Evolutionary conservation across 768 basidiomycete genomes (phyloP).

Genomic region (Termitomyces heimii): DNA sequence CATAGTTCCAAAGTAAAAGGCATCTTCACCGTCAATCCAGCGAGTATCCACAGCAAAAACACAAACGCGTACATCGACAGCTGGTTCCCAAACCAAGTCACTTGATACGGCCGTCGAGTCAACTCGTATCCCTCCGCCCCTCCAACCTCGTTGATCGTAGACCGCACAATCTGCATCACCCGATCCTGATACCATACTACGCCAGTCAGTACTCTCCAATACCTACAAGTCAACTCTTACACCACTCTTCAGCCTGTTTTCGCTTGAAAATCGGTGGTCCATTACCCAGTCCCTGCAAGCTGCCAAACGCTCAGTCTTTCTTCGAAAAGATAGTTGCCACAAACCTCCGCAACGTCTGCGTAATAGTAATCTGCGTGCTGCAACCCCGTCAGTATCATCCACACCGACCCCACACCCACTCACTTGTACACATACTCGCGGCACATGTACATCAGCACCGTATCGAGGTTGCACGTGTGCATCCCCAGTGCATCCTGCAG

Average conservation of each 20-base stretch:
- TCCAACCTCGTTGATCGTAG: slow-evolving; percentile 46
- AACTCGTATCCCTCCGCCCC: slow-evolving; percentile 48
- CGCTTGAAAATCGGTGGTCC: slow-evolving; percentile 56
- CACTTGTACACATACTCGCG: slow-evolving; percentile 75
- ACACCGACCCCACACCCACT: slow-evolving; percentile 17
- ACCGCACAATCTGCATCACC: slow-evolving; percentile 55
- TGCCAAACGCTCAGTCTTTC: slow-evolving; percentile 1
- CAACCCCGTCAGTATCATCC: slow-evolving; percentile 4
- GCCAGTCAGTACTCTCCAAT: background rate
- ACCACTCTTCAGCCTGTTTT: slow-evolving; percentile 73
- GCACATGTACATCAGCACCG: slow-evolving; percentile 56
- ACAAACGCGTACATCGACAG: slow-evolving; percentile 45
- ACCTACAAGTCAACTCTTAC: slow-evolving; percentile 41
- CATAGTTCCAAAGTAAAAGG: slow-evolving; percentile 59
- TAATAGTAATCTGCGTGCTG: slow-evolving; percentile 63
- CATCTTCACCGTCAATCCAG: slow-evolving; percentile 33
- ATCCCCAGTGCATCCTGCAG: slow-evolving; percentile 63
- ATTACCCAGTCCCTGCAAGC: slow-evolving; percentile 45
- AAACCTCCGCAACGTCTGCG: slow-evolving; percentile 60
- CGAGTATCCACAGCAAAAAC: background rate
- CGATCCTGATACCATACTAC: slow-evolving; percentile 65
- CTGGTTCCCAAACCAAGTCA: slow-evolving; percentile 67
- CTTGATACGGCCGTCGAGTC: slow-evolving; percentile 63
- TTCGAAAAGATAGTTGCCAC: slow-evolving; percentile 25
- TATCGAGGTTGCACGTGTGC: slow-evolving; percentile 69